A percentile compares a stretch with the other conserved stretches of the same genome.
Evolutionary conservation across 176 grass and related monocot species (phyloP).

Genomic region (Aegilops umbellulata): DNA sequence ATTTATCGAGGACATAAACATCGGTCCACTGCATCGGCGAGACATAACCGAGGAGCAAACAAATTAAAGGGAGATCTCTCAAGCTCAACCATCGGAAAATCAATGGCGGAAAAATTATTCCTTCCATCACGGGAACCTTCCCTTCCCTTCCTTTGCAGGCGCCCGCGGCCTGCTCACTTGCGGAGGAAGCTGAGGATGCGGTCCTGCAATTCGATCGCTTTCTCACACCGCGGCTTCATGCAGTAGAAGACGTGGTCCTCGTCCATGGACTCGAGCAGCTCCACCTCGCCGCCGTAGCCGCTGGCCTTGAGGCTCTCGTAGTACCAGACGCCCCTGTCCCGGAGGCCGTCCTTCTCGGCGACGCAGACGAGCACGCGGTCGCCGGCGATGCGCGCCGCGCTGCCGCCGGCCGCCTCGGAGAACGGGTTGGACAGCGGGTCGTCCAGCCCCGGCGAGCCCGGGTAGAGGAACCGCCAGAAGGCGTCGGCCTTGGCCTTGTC

Average conservation of each 20-base stretch:
- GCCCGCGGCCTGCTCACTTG: slow-evolving; percentile 11
- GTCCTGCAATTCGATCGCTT: slow-evolving; percentile 42
- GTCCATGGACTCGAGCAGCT: slow-evolving; percentile 59
- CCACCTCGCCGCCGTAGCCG: slow-evolving; percentile 55
- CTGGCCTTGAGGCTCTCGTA: slow-evolving; percentile 59
- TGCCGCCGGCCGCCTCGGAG: slow-evolving; percentile 44
- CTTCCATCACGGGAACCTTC: neutral
- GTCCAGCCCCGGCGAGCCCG: slow-evolving; percentile 61
- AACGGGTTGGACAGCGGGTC: slow-evolving; percentile 70
- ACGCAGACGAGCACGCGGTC: slow-evolving; percentile 63
- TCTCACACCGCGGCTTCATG: slow-evolving; percentile 36
- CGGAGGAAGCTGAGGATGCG: slow-evolving; percentile 45
- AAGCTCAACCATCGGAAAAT: neutral
- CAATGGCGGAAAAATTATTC: neutral
- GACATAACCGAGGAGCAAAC: neutral
- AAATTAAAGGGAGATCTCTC: neutral
- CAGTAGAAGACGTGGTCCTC: slow-evolving; percentile 66
- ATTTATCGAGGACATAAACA: neutral
- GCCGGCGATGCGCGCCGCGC: slow-evolving; percentile 50
- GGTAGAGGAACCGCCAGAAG: slow-evolving; percentile 64
- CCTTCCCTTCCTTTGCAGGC: neutral
- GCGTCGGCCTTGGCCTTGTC: slow-evolving; percentile 42
- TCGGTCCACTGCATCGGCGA: neutral
- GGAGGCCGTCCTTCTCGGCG: slow-evolving; percentile 68
- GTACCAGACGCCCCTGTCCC: slow-evolving; percentile 83